Conservation (phyloP, 2,329 filamentous ascomycete species). For the Fusarium sp. region DNA sequence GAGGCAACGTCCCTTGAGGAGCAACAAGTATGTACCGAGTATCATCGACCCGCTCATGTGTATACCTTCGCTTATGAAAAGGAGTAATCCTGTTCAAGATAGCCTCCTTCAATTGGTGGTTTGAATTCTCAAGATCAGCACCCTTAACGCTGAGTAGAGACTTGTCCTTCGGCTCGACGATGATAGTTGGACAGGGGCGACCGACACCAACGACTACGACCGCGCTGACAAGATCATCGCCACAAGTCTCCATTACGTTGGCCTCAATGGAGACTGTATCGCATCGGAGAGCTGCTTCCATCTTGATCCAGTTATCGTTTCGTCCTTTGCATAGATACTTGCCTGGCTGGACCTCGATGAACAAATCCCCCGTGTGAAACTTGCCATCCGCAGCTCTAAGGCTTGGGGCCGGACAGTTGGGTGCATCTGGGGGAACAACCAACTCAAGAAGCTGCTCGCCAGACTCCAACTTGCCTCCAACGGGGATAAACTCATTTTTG, state of each 20-base stretch:
- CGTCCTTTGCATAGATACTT: conserved; percentile 36
- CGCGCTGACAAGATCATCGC: conserved; percentile 28
- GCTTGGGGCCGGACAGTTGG: conserved; percentile 27
- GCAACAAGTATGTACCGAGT: conserved; percentile 33
- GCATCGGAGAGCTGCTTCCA: conserved; percentile 36
- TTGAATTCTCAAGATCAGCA: background rate
- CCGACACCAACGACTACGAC: conserved; percentile 37
- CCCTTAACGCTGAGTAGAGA: background rate
- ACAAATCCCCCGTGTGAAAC: conserved; percentile 44
- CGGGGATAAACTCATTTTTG: conserved; percentile 20
- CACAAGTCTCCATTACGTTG: conserved; percentile 34
- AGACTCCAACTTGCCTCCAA: background rate
- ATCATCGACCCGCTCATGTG: conserved; percentile 37
- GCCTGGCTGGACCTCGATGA: conserved; percentile 38
- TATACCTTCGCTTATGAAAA: conserved; percentile 40
- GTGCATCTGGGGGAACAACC: conserved; percentile 14
- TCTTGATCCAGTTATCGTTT: conserved; percentile 46
- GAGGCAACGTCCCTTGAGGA: conserved; percentile 23
- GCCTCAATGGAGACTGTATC: conserved; percentile 40
- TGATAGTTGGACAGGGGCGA: conserved; percentile 34
- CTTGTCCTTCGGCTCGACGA: conserved; percentile 30
- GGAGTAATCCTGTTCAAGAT: conserved; percentile 33
- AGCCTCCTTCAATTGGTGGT: conserved; percentile 9
- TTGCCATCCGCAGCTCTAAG: conserved; percentile 32
- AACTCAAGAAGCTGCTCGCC: conserved; percentile 28